Base-by-base conservation (phyloP, 768 basidiomycete genomes). In the Clitopilus hobsonii region DNA sequence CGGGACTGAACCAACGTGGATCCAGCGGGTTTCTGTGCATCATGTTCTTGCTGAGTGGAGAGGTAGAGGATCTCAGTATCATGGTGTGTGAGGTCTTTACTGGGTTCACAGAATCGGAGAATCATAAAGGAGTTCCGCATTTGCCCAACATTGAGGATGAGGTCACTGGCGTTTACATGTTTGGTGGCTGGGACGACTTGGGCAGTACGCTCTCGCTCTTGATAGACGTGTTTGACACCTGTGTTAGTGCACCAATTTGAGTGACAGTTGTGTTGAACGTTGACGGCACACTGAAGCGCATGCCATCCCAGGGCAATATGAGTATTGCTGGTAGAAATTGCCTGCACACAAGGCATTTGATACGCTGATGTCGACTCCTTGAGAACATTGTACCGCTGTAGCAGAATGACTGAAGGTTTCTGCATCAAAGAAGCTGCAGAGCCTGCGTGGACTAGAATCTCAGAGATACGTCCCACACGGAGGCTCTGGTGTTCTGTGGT, bases 201-300 rank as follows among this genome's bases (percentile, higher is more conserved):
- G 3, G 47, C 32, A 2, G 58, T 54, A 16, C 22, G 6, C 11
- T 28, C 36, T 1, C 61, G 56, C 45, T 68, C 66, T 50, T 65
- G 66, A 20, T 53, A 53, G 4, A 62, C 54, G 38, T 53, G 53
- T 3, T 26, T 51, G 0, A 29, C 14, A 5, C 55, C 59, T 0
- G 57, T 57, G 8, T 59, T 16, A 7, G 22, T 49, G 38, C 67
- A 68, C 1, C 55, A 18, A 32, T 61, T 41, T n/a, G 45, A 38
- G 2, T 51, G 22, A 53, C 67, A 68, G 45, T 66, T 58, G 49
- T 67, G 67, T 29, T 62, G 66, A 5, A 58, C 55, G 36, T 67
- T 67, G 27, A 66, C 65, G 5, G 65, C 16, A 32, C 30, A n/a
- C n/a, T n/a, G n/a, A n/a, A 59, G 52, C 64, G 64, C 1, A 65